These are phyloP conservation scores for Capronia coronata DNA, from an alignment of 2,329 filamentous ascomycete species.

Conservation along the genomic window DNA sequence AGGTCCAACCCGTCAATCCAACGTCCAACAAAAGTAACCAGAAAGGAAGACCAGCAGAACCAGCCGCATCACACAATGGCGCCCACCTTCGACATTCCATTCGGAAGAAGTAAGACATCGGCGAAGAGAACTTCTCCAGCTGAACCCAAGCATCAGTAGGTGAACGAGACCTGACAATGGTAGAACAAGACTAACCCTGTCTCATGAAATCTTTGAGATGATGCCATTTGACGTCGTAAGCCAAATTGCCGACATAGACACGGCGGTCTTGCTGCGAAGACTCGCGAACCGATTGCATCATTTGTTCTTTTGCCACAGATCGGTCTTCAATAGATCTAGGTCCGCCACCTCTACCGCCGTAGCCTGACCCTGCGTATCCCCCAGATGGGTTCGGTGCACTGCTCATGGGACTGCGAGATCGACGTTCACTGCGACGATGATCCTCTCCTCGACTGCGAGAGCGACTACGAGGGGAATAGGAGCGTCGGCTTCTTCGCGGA, in stretches of 20 bases:
- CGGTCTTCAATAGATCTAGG: slow-evolving; percentile 78
- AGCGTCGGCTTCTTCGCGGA: slow-evolving; percentile 67
- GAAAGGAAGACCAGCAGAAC: slow-evolving; percentile 62
- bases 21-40: slow-evolving; percentile 66
- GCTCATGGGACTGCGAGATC: slow-evolving; percentile 83
- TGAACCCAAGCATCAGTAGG: slow-evolving; percentile 44
- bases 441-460: slow-evolving; percentile 68
- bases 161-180: slow-evolving; percentile 14
- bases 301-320: slow-evolving; percentile 76
- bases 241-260: slow-evolving; percentile 98
- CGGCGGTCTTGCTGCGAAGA: slow-evolving; percentile 97
- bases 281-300: slow-evolving; percentile 92
- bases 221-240: slow-evolving; percentile 99
- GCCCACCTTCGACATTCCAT: slow-evolving; percentile 99
- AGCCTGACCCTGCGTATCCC: slow-evolving; percentile 59
- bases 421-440: slow-evolving; percentile 65
- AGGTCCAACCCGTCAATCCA: slow-evolving; percentile 98
- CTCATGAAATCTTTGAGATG: slow-evolving; percentile 99
- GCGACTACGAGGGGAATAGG: slow-evolving; percentile 71
- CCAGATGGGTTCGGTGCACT: slow-evolving; percentile 57
- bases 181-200: slow-evolving; percentile 59
- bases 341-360: slow-evolving; percentile 53
- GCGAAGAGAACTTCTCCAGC: slow-evolving; percentile 99
- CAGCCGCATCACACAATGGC: slow-evolving; percentile 83
- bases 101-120: slow-evolving; percentile 98